These are phyloP conservation scores for Pogostemon cablin DNA, from an alignment of 257 asterid genomes.

Conservation along the genomic window DNA sequence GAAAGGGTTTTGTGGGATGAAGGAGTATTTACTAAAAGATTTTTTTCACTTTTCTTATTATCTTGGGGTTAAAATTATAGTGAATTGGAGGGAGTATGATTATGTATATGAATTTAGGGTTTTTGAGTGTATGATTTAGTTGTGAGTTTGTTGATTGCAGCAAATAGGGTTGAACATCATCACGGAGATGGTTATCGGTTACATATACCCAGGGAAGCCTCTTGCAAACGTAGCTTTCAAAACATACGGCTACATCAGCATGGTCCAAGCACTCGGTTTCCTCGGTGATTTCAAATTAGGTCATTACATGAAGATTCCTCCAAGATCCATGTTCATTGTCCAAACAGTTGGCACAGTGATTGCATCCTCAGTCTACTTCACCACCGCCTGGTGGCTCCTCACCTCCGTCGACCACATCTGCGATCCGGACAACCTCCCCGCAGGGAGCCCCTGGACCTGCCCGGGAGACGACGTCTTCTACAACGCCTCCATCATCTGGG, in stretches of 20 bases:
- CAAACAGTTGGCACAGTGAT: conserved; percentile 62
- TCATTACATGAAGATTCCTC: conserved; percentile 86
- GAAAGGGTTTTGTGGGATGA: too few relatives aligned
- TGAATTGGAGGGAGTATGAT: too few relatives aligned
- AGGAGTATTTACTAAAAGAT: too few relatives aligned
- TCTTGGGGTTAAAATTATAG: too few relatives aligned
- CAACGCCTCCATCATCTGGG: conserved; percentile 87
- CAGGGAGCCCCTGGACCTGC: conserved; percentile 75
- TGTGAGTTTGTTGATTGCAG: conserved; percentile 37
- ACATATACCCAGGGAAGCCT: conserved; percentile 71
- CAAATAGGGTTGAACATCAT: conserved; percentile 69
- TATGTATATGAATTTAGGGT: too few relatives aligned
- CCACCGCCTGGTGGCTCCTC: conserved; percentile 66
- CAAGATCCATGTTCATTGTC: conserved; percentile 81
- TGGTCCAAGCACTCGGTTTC: conserved; percentile 74
- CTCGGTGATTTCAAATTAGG: conserved; percentile 82
- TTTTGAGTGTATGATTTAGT: not conserved
- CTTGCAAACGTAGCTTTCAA: conserved; percentile 89
- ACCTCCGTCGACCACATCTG: conserved; percentile 57
- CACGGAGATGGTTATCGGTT: conserved; percentile 67
- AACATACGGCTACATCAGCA: conserved; percentile 77
- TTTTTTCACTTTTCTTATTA: too few relatives aligned
- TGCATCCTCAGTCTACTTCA: conserved; percentile 64
- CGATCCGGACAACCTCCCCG: conserved; percentile 51
- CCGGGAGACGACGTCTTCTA: conserved; percentile 57